Base-by-base conservation (phyloP, 23 red algal genomes). In the Gracilaria caudata region DNA sequence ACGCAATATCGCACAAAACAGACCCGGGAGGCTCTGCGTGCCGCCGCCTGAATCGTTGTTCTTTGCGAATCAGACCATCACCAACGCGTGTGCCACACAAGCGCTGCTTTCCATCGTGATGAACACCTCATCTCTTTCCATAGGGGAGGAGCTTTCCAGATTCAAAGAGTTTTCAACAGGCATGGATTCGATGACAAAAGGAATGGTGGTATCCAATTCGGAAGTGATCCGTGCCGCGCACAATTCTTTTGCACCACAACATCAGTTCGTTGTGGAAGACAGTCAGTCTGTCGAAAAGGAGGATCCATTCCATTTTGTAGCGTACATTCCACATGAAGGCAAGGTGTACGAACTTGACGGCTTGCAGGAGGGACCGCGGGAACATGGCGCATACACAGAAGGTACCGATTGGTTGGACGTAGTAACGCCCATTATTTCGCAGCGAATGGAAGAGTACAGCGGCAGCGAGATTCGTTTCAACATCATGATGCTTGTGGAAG, bases 321-420 rank as follows among this genome's bases (percentile, higher is more conserved):
- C 81, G 16, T 98, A 95, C 65, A 75, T 98, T 66, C 96, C 96
- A 3, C 73, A 78, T 40, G 70, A 65, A 32, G 87, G 81, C 0
- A 51, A 53, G 4, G 89, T 98, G 19, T 98, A 93, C 77, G 96
- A 98, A 86, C 83, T 98, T 53, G 96, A 98, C 79, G 92, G 92
- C 21, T 73, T 95, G 51, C 83, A 95, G 72, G 68, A 80, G 44
- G 96, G 92, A 43, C 96, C 96, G 29, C 64, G 89, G 25, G 80
- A 90, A 23, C 79, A 93, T 44, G 89, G 94, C 21, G 73, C 57
- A 32, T 45, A 64, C 30, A 19, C n/a, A 4, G 33, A 55, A 38
- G 51, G 20, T 29, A 53, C 20, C 29, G 73, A 92, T 28, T 98
- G 95, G 95, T 24, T 89, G 24, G 65, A 90, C 34, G 80, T 92